Evolutionary conservation across 73 alveolate genomes (phyloP), one percentile per base, ranked within the genome.

Genomic region (Tetrahymena elliotti): DNA sequence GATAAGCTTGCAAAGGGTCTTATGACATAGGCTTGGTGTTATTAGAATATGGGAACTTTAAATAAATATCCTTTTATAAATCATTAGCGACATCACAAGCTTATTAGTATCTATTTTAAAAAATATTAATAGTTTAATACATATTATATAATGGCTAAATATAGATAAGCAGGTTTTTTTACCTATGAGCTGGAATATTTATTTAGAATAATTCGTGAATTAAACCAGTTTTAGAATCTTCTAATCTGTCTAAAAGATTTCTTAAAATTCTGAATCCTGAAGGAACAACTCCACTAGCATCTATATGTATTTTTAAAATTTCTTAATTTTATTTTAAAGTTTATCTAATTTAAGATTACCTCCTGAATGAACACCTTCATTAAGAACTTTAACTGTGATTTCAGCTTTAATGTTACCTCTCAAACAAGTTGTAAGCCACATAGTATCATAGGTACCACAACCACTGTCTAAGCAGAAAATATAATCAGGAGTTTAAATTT

Each of bases 351-450:
- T 3, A 18, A 6, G 6, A 68, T 68, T 68, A 68, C 88, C 88
- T 35, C 99, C 99, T 39, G 98, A 84, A 96, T 98, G 99, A 82
- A 94, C 94, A 68, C 99, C 98, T 34, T 93, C 98, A 35, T 96
- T 94, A 31, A 97, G 96, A n/a, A 95, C 97, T 88, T 96, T 97
- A 12, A 98, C 99, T 15, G 97, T 98, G 52, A 99, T 82, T 68
- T 97, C 98, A 35, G 96, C 95, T 18, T 94, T 97, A 24, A 96
- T 93, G 53, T 95, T 53, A 24, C 99, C 99, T 97, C 99, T 98
- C n/a, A 98, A 96, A 10, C 99, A 96, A 52, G 98, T 94, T 13
- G 99, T 98, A 27, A 98, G 96, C 99, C 99, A 99, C 52, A 98
- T 93, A 68, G 95, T 93, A 37, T 97, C 97, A 95, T 98, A 98